Evolutionary conservation across 2,329 filamentous ascomycete species (phyloP).

Genomic region (Penicillium sp.): DNA sequence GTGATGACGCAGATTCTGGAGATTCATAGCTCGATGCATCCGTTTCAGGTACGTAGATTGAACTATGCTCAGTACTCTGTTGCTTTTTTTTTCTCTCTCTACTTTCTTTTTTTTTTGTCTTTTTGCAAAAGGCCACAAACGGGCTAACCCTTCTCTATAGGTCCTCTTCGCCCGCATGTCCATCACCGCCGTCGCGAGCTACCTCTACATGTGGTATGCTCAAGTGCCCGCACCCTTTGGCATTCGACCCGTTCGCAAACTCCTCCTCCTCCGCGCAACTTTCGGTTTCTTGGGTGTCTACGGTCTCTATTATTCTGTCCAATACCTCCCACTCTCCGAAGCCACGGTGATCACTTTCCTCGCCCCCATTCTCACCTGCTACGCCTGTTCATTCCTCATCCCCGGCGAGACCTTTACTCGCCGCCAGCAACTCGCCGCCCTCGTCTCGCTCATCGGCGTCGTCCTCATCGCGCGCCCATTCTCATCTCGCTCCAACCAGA

Average conservation of each 20-base stretch:
- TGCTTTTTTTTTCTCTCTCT: background rate
- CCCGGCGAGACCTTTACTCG: slow-evolving; percentile 69
- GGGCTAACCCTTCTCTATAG: slow-evolving; percentile 21
- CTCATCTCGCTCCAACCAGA: background rate
- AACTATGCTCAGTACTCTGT: background rate
- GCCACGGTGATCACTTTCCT: slow-evolving; percentile 88
- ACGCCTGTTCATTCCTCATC: slow-evolving; percentile 69
- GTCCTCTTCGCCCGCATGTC: slow-evolving; percentile 75
- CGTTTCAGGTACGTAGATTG: slow-evolving; percentile 56
- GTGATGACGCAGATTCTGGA: slow-evolving; percentile 71
- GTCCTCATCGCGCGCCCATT: slow-evolving; percentile 72
- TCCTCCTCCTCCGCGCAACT: slow-evolving; percentile 64
- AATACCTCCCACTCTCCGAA: slow-evolving; percentile 78
- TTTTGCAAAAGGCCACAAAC: background rate
- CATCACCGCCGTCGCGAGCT: slow-evolving; percentile 63
- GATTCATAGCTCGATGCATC: slow-evolving; percentile 64
- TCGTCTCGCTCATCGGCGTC: slow-evolving; percentile 72
- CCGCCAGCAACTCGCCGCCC: slow-evolving; percentile 67
- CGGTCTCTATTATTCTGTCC: slow-evolving; percentile 66
- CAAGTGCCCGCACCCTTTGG: slow-evolving; percentile 66
- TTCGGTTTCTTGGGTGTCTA: slow-evolving; percentile 73
- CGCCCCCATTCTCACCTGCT: slow-evolving; percentile 69
- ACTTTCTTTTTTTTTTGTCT: too few relatives aligned
- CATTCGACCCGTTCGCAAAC: slow-evolving; percentile 55
- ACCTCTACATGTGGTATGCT: slow-evolving; percentile 66